These are phyloP conservation scores for Xerocomus spinulosus DNA, from an alignment of 768 basidiomycete genomes.

Conservation along the genomic window DNA sequence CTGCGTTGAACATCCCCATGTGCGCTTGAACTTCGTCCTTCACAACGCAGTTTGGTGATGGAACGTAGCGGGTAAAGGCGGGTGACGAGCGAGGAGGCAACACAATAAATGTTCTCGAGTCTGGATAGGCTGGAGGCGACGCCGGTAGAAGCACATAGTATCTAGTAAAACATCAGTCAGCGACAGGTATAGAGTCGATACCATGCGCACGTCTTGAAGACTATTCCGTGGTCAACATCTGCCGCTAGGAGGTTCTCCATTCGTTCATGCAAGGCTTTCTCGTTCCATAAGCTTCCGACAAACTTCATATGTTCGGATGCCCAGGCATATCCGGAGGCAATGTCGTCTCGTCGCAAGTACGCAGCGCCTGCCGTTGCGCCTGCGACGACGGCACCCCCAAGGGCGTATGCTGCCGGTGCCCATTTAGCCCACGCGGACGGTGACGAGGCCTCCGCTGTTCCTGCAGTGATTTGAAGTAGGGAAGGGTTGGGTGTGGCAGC, in stretches of 20 bases:
- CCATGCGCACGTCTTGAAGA: conserved; percentile 65
- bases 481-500: conserved; percentile 28
- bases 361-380: conserved; percentile 83
- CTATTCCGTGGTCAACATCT: conserved; percentile 56
- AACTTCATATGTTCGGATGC: conserved; percentile 88
- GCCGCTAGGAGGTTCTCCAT: conserved; percentile 58
- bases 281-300: conserved; percentile 83
- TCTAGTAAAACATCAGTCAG: conserved; percentile 36
- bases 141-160: conserved; percentile 80
- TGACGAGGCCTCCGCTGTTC: conserved; percentile 12
- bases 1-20: conserved; percentile 79
- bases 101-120: conserved; percentile 71
- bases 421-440: conserved; percentile 52
- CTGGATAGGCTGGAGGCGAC: conserved; percentile 49
- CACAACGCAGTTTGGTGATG: conserved; percentile 62
- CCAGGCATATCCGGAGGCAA: conserved; percentile 67
- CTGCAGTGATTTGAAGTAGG: conserved; percentile 31
- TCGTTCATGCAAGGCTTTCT: conserved; percentile 53
- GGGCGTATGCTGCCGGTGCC: conserved; percentile 65
- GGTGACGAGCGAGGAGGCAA: conserved; percentile 54
- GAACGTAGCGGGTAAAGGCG: conserved; percentile 51
- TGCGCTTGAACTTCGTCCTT: conserved; percentile 81
- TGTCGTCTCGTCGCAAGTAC: conserved; percentile 75
- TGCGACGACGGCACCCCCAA: conserved; percentile 72
- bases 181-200: background rate